Evolutionary conservation across 495 filamentous ascomycete genomes (phyloP), one percentile per base, ranked within the genome.

Genomic region (Aspergillus olivimuriae): DNA sequence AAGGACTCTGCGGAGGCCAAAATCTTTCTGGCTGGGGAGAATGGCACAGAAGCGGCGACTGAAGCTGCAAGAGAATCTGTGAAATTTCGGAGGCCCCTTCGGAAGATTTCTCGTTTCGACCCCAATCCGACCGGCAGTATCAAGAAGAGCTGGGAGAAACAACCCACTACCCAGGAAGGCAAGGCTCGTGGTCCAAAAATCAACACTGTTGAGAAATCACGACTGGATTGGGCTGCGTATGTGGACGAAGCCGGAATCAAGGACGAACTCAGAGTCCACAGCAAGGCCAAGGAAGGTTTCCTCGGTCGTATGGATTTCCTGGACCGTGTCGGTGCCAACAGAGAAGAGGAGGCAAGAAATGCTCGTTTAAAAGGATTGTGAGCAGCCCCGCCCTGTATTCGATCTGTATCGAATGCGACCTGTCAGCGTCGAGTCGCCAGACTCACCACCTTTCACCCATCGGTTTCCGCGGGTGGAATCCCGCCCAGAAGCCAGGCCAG

Each of bases 191-290:
- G 85, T 35, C 81, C 83, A 58, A 96, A 96, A 57, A 76, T 97
- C 57, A 97, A 95, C 60, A 94, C 90, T 1, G 84, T 98, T 17
- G 89, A 97, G 68, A 98, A 98, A 71, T 90, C 85, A 26, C 75
- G 86, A 39, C 74, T 95, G 68, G 92, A 98, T 60, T 98, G 92
- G 92, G 88, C 87, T 3, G 83, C 83, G 33, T 94, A 87, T 55
- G 94, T 97, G 36, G 90, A 97, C 56, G 75, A 88, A 44, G 85
- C 90, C 51, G 94, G 92, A 2, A 84, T 98, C 65, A 81, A 81
- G 53, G 92, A 95, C 57, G 92, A 98, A 61, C 74, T 98, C 44
- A 82, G 84, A 52, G 74, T 81, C 34, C 84, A 88, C 48, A 87
- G 87, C 55, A 89, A 84, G 66, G 83, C 81, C 9, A 92, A 92